phyloP scores from a whole-genome alignment of 495 filamentous ascomycete genomes.

The Xeromyces bisporus region DNA sequence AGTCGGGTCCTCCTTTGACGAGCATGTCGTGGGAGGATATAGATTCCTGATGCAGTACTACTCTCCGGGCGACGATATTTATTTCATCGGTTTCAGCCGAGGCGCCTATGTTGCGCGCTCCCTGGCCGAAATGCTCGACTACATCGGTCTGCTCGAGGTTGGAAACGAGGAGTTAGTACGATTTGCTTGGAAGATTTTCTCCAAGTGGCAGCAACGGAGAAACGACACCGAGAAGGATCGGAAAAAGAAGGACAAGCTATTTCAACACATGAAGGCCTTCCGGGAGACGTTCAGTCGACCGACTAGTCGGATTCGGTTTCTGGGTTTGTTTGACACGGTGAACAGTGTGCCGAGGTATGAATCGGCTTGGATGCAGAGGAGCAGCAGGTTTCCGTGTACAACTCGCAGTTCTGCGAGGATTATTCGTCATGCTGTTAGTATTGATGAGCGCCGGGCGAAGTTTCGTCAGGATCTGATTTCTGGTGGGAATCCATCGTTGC shows the following conservation, averaged over 20 bases:
- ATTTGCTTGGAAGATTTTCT: conserved; percentile 82
- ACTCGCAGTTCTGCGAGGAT: conserved; percentile 55
- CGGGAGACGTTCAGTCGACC: conserved; percentile 73
- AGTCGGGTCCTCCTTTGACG: conserved; percentile 65
- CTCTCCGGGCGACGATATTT: conserved; percentile 59
- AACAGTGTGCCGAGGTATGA: conserved; percentile 75
- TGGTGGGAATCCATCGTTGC: conserved; percentile 23
- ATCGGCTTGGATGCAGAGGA: conserved; percentile 69
- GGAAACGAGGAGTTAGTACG: conserved; percentile 79
- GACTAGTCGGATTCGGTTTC: conserved; percentile 44
- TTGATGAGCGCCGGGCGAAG: conserved; percentile 61
- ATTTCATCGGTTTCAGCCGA: conserved; percentile 69
- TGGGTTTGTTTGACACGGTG: conserved; percentile 39
- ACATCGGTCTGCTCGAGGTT: conserved; percentile 58
- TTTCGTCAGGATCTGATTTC: conserved; percentile 58
- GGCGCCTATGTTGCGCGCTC: conserved; percentile 81
- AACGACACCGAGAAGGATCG: conserved; percentile 37
- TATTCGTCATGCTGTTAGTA: conserved; percentile 58
- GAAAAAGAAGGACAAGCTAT: conserved; percentile 47
- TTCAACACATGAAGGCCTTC: conserved; percentile 65
- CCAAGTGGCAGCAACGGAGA: conserved; percentile 61
- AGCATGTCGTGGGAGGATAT: conserved; percentile 73
- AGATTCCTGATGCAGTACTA: conserved; percentile 85
- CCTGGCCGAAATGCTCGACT: conserved; percentile 73
- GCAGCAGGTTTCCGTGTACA: conserved; percentile 70